Base-by-base conservation (phyloP, 2,329 filamentous ascomycete genomes). In the Penicillium sp. region DNA sequence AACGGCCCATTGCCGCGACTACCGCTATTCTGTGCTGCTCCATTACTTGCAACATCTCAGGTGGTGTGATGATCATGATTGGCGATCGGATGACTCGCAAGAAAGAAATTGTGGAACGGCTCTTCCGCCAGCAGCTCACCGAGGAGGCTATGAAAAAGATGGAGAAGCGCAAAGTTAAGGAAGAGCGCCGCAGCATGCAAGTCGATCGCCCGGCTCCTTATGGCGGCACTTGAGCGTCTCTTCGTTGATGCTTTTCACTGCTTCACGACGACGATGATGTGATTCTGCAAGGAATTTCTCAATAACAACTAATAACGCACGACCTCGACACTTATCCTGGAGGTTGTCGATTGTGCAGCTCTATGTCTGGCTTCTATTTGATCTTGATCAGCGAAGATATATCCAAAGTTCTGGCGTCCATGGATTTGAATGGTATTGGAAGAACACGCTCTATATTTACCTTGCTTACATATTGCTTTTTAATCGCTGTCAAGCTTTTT, bases 11-110 rank as follows among this genome's bases (percentile, higher is more conserved):
- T 45, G 84, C 84, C 1, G 64, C 90, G 17, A 93, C 86, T 0
- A 86, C 86, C 0, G 79, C 84, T 4, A 89, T 93, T 39, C 83
- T 93, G 2, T 84, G 80, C 55, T 84, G 79, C 54, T 86, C 81
- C 15, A 85, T 93, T 51, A 76, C 79, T 0, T 83, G 79, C 57
- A 93, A 93, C 58, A 81, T 87, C 47, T 76, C 76, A 0, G 86
- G 82, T 0, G 86, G 86, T 3, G 64, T 93, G 1, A 59, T 90
- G 16, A 93, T 93, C 57, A 79, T 73, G 48, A 71, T 87, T 11
- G 86, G 86, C 1, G 85, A 90, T 56, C 75, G 80, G 13, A 77
- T 75, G 46, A 88, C 85, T 2, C 72, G 86, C 34, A 93, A 93
- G 73, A 90, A 88, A 74, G 85, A 93, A 28, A 84, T 93, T 0